phyloP scores from a whole-genome alignment of 129 eudicot species.

The Heracleum sosnowskyi region DNA sequence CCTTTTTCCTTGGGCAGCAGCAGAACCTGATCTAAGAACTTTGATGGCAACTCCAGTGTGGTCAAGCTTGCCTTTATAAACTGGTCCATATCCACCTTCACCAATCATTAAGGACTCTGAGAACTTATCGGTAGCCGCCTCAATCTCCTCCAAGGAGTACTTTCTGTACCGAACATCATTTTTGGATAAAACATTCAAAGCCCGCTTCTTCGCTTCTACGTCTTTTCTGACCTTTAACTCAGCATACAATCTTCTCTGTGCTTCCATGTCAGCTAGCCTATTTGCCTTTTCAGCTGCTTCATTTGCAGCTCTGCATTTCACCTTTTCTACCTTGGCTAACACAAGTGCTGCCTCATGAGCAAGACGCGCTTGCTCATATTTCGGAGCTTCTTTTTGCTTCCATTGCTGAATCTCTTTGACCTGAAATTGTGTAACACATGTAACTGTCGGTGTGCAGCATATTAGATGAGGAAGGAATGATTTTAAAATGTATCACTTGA shows the following conservation, averaged over 20 bases:
- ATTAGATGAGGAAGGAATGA: neutral
- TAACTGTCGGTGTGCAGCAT: neutral
- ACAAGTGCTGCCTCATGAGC: conserved; percentile 35
- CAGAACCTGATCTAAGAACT: conserved; percentile 40
- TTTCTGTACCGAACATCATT: conserved; percentile 33
- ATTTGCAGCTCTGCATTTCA: conserved; percentile 36
- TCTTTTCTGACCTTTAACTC: conserved; percentile 38
- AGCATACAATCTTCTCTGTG: conserved; percentile 40
- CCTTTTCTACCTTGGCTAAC: conserved; percentile 35
- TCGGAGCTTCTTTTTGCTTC: conserved; percentile 22
- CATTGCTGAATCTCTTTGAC: conserved; percentile 28
- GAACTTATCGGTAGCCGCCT: conserved; percentile 36
- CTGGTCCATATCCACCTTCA: conserved; percentile 69
- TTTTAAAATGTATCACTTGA: neutral
- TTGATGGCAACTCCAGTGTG: conserved; percentile 56
- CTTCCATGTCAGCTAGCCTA: conserved; percentile 39
- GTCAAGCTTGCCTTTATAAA: conserved; percentile 42
- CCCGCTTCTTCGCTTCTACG: conserved; percentile 28
- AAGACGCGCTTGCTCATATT: conserved; percentile 29
- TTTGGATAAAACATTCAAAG: conserved; percentile 22
- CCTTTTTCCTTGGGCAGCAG: conserved; percentile 38
- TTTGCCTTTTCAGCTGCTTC: conserved; percentile 49
- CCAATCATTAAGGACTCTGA: conserved; percentile 33
- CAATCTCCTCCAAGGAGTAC: conserved; percentile 46
- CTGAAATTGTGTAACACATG: conserved; percentile 18